A percentile compares a stretch with the other conserved stretches of the same genome.
These are phyloP conservation scores for Ulota crispa DNA, from an alignment of 225 moss, liverwort and hornwort species.

Conservation along the genomic window DNA sequence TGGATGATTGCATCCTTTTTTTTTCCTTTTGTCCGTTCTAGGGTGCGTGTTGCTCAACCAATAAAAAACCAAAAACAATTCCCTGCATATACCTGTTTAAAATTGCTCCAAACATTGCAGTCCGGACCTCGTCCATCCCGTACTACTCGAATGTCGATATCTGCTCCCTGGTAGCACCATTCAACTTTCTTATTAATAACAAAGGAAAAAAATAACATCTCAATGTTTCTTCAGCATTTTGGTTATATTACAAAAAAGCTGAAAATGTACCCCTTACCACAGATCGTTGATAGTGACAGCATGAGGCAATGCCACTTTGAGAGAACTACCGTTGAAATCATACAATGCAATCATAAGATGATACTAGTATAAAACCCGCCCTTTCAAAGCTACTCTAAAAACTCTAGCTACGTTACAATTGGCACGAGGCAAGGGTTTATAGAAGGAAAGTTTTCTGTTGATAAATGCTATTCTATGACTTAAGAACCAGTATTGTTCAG, in stretches of 20 bases:
- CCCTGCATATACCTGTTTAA: slow-evolving; percentile 68
- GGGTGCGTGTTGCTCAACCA: too few relatives aligned
- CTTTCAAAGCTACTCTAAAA: neutral
- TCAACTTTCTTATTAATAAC: neutral
- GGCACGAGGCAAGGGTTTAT: neutral
- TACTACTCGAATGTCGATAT: slow-evolving; percentile 97
- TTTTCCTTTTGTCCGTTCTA: too few relatives aligned
- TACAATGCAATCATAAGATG: neutral
- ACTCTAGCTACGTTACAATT: neutral
- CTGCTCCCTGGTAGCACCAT: slow-evolving; percentile 75
- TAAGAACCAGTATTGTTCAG: neutral
- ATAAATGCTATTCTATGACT: neutral
- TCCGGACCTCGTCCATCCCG: slow-evolving; percentile 95
- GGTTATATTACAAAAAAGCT: neutral
- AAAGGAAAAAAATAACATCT: neutral
- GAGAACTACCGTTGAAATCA: neutral
- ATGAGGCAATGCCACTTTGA: neutral
- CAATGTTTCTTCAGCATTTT: neutral
- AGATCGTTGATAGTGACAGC: neutral
- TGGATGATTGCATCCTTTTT: too few relatives aligned
- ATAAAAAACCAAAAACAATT: too few relatives aligned
- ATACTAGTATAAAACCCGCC: neutral
- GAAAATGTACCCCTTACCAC: neutral
- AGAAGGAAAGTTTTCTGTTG: too few relatives aligned
- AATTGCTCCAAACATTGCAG: slow-evolving; percentile 96